These are phyloP conservation scores for Arthroderma sp. DNA, from an alignment of 2,329 filamentous ascomycete species.

Conservation along the genomic window DNA sequence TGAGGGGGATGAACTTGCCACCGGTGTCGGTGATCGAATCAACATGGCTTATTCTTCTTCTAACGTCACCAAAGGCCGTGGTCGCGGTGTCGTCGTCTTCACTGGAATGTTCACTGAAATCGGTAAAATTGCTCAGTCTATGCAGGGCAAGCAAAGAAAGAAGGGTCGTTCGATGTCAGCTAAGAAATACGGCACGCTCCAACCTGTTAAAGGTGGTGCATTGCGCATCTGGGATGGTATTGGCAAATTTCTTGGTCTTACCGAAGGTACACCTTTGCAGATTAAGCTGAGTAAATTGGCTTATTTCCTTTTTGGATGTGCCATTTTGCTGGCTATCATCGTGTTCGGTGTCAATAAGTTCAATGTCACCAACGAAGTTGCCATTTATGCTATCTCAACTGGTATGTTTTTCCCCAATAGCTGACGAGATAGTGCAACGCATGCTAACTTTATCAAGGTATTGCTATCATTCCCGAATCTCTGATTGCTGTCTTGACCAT, in stretches of 20 bases:
- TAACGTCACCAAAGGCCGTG: conserved; percentile 47
- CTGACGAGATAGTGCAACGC: neutral
- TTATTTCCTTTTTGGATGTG: conserved; percentile 63
- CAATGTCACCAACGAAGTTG: conserved; percentile 42
- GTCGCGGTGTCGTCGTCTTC: conserved; percentile 44
- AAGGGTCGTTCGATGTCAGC: conserved; percentile 30
- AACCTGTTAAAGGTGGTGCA: conserved; percentile 38
- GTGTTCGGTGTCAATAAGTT: conserved; percentile 48
- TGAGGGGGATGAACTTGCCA: conserved; percentile 16
- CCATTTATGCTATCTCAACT: conserved; percentile 47
- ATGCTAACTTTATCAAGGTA: conserved; percentile 19
- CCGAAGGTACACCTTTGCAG: conserved; percentile 68
- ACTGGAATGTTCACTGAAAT: conserved; percentile 51
- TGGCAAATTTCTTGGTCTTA: conserved; percentile 46
- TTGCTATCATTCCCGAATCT: conserved; percentile 52
- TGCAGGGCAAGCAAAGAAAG: conserved; percentile 39
- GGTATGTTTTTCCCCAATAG: conserved; percentile 18
- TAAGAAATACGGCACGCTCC: conserved; percentile 32
- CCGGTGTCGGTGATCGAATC: conserved; percentile 43
- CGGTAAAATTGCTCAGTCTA: conserved; percentile 45
- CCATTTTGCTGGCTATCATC: conserved; percentile 48
- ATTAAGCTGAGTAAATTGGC: conserved; percentile 77
- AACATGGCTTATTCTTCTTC: conserved; percentile 51
- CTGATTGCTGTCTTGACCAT: conserved; percentile 51
- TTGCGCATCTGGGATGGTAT: conserved; percentile 36